Percentiles rank a stretch among this genome's conserved stretches.
Conservation (phyloP, 2,329 filamentous ascomycete genomes). For the Diatrype stigma region DNA sequence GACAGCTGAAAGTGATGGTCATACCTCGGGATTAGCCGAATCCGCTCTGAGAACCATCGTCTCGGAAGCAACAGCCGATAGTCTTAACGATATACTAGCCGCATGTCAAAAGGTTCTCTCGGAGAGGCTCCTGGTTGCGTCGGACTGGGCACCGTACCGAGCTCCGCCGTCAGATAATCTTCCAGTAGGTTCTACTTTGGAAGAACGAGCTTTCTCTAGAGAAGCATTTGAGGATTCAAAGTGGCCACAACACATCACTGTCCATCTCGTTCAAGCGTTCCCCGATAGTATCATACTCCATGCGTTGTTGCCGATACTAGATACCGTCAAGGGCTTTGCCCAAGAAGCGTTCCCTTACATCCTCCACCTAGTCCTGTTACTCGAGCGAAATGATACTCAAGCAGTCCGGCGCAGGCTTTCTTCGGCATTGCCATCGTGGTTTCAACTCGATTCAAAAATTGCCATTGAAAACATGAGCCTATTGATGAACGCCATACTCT, state of each 20-base stretch:
- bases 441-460: constrained; percentile 43
- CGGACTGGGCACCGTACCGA: constrained; percentile 53
- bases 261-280: constrained; percentile 56
- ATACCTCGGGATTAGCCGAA: constrained; percentile 57
- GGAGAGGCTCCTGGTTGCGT: constrained; percentile 48
- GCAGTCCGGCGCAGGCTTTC: constrained; percentile 62
- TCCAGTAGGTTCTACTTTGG: constrained; percentile 19
- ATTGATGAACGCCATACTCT: constrained; percentile 75
- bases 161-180: constrained; percentile 50
- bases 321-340: constrained; percentile 64
- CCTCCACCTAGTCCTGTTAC: constrained; percentile 72
- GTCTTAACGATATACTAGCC: constrained; percentile 43
- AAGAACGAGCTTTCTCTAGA: constrained; percentile 30
- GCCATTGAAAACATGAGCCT: constrained; percentile 64
- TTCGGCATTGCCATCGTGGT: constrained; percentile 58
- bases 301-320: constrained; percentile 63
- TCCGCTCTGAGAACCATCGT: constrained; percentile 54
- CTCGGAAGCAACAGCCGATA: constrained; percentile 45
- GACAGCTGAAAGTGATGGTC: constrained; percentile 53
- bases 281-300: constrained; percentile 64
- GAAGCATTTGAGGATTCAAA: constrained; percentile 39
- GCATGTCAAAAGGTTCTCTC: constrained; percentile 50
- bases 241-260: constrained; percentile 62
- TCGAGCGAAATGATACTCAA: constrained; percentile 60
- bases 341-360: constrained; percentile 76